These are phyloP conservation scores for Trypanosoma melophagium DNA, from an alignment of 208 protist species.

Conservation along the genomic window DNA sequence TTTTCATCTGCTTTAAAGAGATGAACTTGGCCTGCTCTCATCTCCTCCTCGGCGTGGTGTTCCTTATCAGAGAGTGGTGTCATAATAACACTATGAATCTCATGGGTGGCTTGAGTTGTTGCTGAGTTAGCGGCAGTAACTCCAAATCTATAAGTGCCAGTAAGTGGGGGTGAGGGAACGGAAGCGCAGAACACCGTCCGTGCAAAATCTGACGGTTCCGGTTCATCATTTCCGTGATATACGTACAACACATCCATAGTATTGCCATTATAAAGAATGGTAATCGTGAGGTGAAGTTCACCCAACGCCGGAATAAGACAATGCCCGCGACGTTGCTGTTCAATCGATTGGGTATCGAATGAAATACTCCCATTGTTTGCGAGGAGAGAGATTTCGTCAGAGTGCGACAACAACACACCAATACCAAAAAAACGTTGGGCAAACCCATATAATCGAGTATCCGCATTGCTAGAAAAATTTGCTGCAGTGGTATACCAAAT, in stretches of 20 bases:
- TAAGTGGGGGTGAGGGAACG: not conserved
- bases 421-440: slow-evolving; percentile 36
- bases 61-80: slow-evolving; percentile 30
- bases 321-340: slow-evolving; percentile 12
- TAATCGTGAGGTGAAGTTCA: slow-evolving; percentile 41
- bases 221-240: slow-evolving; percentile 13
- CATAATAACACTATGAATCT: slow-evolving; percentile 49
- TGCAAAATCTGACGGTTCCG: slow-evolving; percentile 12
- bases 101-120: slow-evolving; percentile 28
- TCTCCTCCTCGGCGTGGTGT: slow-evolving; percentile 29
- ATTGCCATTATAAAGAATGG: slow-evolving; percentile 16
- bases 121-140: slow-evolving; percentile 35
- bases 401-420: slow-evolving; percentile 43
- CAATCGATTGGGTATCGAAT: slow-evolving; percentile 8
- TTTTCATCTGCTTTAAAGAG: slow-evolving; percentile 26
- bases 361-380: slow-evolving; percentile 13
- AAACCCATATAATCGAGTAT: slow-evolving; percentile 46
- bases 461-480: slow-evolving; percentile 18
- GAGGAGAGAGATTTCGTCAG: slow-evolving; percentile 35
- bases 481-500: slow-evolving; percentile 39
- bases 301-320: slow-evolving; percentile 27
- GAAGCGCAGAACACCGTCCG: slow-evolving; percentile 19
- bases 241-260: slow-evolving; percentile 28
- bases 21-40: slow-evolving; percentile 9
- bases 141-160: slow-evolving; percentile 31